Evolutionary conservation across 2,329 filamentous ascomycete species (phyloP).

Genomic region (Fusarium euwallaceae): DNA sequence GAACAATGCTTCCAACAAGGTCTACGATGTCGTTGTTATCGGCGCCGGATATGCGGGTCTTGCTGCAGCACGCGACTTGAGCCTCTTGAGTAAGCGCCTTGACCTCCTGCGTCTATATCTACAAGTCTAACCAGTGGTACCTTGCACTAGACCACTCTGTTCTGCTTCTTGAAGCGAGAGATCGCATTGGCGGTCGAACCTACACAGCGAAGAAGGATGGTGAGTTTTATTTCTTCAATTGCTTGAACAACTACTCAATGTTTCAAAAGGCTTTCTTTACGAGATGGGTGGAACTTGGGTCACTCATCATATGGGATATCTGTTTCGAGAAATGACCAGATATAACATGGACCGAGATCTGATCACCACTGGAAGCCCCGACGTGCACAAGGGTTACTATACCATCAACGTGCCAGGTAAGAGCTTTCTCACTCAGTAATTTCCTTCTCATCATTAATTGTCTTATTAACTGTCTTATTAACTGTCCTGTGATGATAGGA

Average conservation of each 20-base stretch:
- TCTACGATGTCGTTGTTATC: slow-evolving; percentile 36
- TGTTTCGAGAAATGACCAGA: slow-evolving; percentile 58
- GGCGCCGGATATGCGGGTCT: slow-evolving; percentile 41
- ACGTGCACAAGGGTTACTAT: slow-evolving; percentile 28
- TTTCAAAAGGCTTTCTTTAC: slow-evolving; percentile 48
- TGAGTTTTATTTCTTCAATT: slow-evolving; percentile 4
- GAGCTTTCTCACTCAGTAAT: background rate
- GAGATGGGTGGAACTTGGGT: slow-evolving; percentile 61
- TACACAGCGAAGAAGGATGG: slow-evolving; percentile 52
- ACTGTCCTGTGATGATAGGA: background rate
- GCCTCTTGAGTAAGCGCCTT: slow-evolving; percentile 1
- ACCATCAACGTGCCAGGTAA: slow-evolving; percentile 32
- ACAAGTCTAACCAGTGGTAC: background rate
- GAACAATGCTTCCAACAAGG: background rate
- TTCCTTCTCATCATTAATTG: slow-evolving; percentile 13
- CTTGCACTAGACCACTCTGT: slow-evolving; percentile 31
- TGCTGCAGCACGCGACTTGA: slow-evolving; percentile 33
- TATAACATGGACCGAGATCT: slow-evolving; percentile 52
- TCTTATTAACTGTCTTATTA: no score
- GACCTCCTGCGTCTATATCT: background rate
- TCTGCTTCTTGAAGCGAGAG: slow-evolving; percentile 54
- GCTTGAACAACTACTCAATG: background rate
- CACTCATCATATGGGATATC: slow-evolving; percentile 53
- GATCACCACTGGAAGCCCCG: slow-evolving; percentile 27
- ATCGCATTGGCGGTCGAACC: slow-evolving; percentile 51